Base-by-base conservation (phyloP, 805 yeast genomes). In the Wickerhamomyces subpelliculosus region DNA sequence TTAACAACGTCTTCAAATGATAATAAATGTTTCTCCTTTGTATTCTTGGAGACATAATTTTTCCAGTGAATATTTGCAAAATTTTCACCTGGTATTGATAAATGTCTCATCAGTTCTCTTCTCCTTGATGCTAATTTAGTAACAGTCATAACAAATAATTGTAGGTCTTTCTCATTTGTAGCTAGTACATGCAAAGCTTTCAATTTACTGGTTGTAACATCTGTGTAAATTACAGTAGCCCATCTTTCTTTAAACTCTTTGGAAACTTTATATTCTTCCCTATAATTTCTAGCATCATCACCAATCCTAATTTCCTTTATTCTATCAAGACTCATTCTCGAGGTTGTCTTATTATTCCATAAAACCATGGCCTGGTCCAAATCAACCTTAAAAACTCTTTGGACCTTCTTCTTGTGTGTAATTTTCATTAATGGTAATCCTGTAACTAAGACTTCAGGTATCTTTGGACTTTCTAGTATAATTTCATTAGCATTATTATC, bases 181-280 rank as follows among this genome's bases (percentile, higher is more conserved):
- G 95, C 88, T 8, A 89, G 76, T 13, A 88, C 60, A 60, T 90
- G 96, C 37, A 93, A 58, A 0, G 89, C 84, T 49, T 86, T 84
- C 32, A 86, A 64, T 54, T 82, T 84, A 36, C 73, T 67, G 2
- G 72, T 77, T 6, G 73, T 66, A 7, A 71, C 67, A 44, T 75
- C 72, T 40, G 68, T 73, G 54, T 86, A 90, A 11, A 87, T 75
- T 24, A 90, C 73, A 0, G 95, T 80, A 1, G 86, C 70, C 98
- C 98, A 90, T 8, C 74, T 60, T 11, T 68, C 64, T 32, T 78
- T 76, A 38, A 71, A 73, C 36, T 81, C 87, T 26, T 75, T 64
- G 2, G 88, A 73, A 1, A 87, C 72, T 27, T 82, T 79, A 47
- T 85, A 75, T 57, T 88, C 95, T 53, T 89, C 96, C 43, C 96